Base-by-base conservation (phyloP, 176 grass and related monocot species). In the Triticum urartu region DNA sequence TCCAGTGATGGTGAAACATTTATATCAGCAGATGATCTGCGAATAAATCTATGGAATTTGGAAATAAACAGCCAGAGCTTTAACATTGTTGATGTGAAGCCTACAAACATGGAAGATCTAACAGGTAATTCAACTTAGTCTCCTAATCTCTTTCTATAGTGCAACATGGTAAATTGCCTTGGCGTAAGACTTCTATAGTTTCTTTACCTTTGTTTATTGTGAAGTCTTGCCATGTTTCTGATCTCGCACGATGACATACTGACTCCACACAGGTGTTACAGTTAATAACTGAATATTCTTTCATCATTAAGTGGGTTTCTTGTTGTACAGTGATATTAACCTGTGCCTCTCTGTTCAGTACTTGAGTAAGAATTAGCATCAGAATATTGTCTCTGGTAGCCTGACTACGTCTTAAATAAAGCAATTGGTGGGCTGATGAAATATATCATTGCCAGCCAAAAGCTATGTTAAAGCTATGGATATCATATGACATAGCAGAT, bases 21-120 rank as follows among this genome's bases (percentile, higher is more conserved):
- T 81, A 94, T 97, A 89, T 97, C 95, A 83, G 95, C 91, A 81
- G 95, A 97, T 91, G 95, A 97, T 88, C 90, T 97, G 54, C 91
- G 95, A 79, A 93, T 97, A 89, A 94, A 94, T 91, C 70, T 97
- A 59, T 97, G 95, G 95, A 97, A 97, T 86, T 84, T 97, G 86
- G 95, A 95, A 84, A 95, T 97, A 86, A 97, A 94, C 83, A 97
- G 86, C 79, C 95, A 97, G 79, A 94, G 95, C 74, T 97, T 97
- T 84, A 97, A 97, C 52, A 97, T 97, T 89, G 92, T 97, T 90
- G 95, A 97, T 52, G 92, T 97, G 78, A 97, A 97, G 81, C 95
- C 95, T 92, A 64, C 92, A 84, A 97, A 97, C 81, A 97, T 97
- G 95, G 95, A 97, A 88, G 95, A 97, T 79, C 87, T 97, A 72